phyloP scores from a whole-genome alignment of 805 yeast genomes.

The Phaffomyces antillensis region DNA sequence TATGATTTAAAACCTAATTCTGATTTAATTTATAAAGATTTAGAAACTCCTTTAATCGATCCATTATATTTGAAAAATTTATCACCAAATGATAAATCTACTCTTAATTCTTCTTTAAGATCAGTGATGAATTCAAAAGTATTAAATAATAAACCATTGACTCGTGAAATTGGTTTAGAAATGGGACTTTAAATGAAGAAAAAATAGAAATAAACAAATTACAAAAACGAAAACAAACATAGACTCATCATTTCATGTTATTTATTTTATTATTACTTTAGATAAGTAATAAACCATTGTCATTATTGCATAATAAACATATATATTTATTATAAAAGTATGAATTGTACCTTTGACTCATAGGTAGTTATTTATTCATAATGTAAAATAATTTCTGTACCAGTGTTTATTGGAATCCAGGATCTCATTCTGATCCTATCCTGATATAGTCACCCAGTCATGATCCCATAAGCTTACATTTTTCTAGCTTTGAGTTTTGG shows the following conservation, averaged over 20 bases:
- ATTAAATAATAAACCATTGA: constrained; percentile 10
- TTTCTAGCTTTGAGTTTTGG: no score
- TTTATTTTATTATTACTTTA: background rate
- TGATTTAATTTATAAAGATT: constrained; percentile 6
- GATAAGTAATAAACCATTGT: background rate
- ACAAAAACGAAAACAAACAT: no score
- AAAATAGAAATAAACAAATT: no score
- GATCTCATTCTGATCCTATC: no score
- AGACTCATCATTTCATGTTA: no score
- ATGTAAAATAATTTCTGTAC: no score
- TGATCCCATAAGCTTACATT: no score
- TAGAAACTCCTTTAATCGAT: constrained; percentile 1
- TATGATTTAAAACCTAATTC: constrained; percentile 41
- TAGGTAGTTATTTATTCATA: no score
- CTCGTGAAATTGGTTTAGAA: constrained; percentile 17
- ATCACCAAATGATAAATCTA: background rate
- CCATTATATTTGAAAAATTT: no score
- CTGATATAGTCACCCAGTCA: no score
- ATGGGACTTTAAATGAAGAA: constrained; percentile 5
- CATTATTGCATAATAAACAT: background rate
- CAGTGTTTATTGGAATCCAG: no score
- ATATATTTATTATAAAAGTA: background rate
- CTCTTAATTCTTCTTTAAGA: background rate
- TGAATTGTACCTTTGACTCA: no score
- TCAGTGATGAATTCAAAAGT: constrained; percentile 10